These are phyloP conservation scores for Hamamelis virginiana DNA, from an alignment of 164 flowering plant genomes.

Conservation along the genomic window DNA sequence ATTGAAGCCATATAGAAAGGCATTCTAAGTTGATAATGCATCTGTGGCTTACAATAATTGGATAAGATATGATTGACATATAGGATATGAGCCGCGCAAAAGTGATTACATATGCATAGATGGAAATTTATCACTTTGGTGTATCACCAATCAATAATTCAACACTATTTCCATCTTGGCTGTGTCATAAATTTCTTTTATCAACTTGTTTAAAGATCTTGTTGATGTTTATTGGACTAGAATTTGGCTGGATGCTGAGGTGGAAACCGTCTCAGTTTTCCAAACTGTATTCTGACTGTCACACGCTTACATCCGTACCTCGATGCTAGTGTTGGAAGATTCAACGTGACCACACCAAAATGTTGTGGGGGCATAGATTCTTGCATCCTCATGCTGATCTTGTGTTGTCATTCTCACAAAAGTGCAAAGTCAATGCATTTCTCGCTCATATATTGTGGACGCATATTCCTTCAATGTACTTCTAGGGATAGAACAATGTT, in stretches of 20 bases:
- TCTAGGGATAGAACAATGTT: neutral
- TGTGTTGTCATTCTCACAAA: slow-evolving; percentile 14
- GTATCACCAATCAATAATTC: slow-evolving; percentile 4
- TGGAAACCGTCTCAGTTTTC: neutral
- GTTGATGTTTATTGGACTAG: neutral
- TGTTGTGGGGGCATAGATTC: slow-evolving; percentile 22
- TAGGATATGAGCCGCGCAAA: slow-evolving; percentile 9
- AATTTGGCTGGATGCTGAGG: neutral
- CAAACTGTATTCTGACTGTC: neutral
- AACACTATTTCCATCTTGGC: neutral
- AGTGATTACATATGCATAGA: neutral
- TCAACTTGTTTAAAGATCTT: slow-evolving; percentile 16
- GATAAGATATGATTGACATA: slow-evolving; percentile 10
- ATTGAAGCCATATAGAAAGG: neutral
- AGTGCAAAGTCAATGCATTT: slow-evolving; percentile 14
- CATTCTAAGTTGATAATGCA: neutral
- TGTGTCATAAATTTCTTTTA: neutral
- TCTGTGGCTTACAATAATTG: slow-evolving; percentile 16
- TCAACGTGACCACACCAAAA: slow-evolving; percentile 16
- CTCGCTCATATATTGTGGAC: neutral
- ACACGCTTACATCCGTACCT: neutral
- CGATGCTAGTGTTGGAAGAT: slow-evolving; percentile 1
- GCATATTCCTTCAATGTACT: neutral
- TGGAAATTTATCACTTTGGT: neutral
- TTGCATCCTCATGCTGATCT: slow-evolving; percentile 1